A percentile compares a stretch with the other conserved stretches of the same genome.
Evolutionary conservation across 352 stramenopile species (phyloP).

Genomic region (Phytophthora foliorum): DNA sequence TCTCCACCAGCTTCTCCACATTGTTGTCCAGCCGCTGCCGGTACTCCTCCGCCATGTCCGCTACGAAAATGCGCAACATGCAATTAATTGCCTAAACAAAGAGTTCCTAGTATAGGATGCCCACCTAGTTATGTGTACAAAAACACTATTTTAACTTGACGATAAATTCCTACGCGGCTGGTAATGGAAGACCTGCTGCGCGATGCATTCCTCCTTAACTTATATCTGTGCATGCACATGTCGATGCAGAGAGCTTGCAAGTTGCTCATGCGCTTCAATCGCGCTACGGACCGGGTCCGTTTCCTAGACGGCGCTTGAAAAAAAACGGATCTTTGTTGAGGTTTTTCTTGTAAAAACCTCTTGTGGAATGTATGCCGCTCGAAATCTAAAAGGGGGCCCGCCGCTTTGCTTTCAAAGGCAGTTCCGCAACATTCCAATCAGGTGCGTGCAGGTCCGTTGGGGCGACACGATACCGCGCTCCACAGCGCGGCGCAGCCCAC

Average conservation of each 20-base stretch:
- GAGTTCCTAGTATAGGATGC: not conserved
- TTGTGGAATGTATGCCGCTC: constrained; percentile 3
- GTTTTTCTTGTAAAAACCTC: constrained; percentile 43
- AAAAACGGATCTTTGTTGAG: constrained; percentile 43
- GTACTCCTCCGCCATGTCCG: constrained; percentile 84
- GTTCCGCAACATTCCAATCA: constrained; percentile 33
- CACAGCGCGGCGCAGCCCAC: not conserved
- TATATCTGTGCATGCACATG: not conserved
- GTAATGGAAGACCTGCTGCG: too few species aligned
- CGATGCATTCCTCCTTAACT: not conserved
- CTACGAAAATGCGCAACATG: not conserved
- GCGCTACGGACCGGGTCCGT: constrained; percentile 1
- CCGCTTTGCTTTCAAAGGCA: constrained; percentile 29
- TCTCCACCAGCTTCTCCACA: constrained; percentile 90
- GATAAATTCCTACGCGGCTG: too few species aligned
- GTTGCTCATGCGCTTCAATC: not conserved
- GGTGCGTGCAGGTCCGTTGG: constrained; percentile 20
- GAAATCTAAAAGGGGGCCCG: constrained; percentile 20
- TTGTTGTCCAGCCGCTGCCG: constrained; percentile 89
- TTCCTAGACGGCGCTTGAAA: constrained; percentile 12
- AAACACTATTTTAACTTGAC: not conserved
- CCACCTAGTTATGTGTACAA: not conserved
- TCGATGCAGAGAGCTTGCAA: not conserved
- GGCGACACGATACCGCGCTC: not conserved
- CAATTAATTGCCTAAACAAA: not conserved